These are phyloP conservation scores for Fusarium miscanthi DNA, from an alignment of 2,329 filamentous ascomycete species.

Conservation along the genomic window DNA sequence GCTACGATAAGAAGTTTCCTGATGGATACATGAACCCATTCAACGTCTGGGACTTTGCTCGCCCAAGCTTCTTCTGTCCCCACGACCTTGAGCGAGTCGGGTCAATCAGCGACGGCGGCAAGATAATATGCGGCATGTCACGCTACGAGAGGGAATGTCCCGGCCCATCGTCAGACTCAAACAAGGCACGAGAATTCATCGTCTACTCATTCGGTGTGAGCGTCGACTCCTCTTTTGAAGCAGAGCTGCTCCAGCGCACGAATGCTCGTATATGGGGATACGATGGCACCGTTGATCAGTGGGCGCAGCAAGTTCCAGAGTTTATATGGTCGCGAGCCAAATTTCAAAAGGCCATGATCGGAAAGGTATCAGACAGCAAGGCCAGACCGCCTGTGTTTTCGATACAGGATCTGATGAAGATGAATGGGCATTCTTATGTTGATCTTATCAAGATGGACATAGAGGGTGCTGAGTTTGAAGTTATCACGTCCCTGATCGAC, in stretches of 20 bases:
- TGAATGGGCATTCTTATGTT: background rate
- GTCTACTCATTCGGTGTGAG: background rate
- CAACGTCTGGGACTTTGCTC: constrained; percentile 3
- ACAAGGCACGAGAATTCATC: background rate
- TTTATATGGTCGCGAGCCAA: background rate
- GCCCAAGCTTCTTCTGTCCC: background rate
- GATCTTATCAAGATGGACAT: constrained; percentile 7
- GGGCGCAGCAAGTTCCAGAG: background rate
- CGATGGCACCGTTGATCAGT: background rate
- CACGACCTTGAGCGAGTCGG: background rate
- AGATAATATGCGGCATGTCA: background rate
- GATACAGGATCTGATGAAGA: background rate
- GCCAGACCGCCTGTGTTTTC: background rate
- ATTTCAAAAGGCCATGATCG: background rate
- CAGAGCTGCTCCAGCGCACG: background rate
- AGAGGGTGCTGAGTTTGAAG: background rate
- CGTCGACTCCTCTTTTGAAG: background rate
- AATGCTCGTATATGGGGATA: constrained; percentile 10
- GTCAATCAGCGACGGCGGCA: background rate
- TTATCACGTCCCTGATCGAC: background rate
- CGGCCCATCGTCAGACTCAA: background rate
- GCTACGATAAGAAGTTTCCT: background rate
- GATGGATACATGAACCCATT: constrained; percentile 3
- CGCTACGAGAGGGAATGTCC: constrained; percentile 4
- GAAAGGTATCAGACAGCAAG: background rate